Evolutionary conservation across 352 stramenopile genomes (phyloP).

Genomic region (Ophiocytium majus): DNA sequence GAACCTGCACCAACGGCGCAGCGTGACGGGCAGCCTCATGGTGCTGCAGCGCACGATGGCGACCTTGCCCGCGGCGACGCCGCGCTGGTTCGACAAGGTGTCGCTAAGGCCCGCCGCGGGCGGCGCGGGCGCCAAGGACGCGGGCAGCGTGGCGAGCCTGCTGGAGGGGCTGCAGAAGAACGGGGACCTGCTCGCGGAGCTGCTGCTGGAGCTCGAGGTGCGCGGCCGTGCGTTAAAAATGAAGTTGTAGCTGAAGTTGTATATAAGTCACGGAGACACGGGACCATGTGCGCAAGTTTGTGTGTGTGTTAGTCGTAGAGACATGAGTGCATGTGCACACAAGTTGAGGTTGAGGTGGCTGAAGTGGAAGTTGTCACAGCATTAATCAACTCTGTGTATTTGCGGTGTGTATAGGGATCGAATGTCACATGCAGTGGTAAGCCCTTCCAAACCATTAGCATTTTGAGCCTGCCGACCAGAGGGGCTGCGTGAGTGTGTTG

Average conservation of each 20-base stretch:
- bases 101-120: not conserved
- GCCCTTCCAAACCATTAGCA: no score
- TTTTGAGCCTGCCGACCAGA: no score
- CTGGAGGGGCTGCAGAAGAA: constrained; percentile 45
- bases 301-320: no score
- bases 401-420: no score
- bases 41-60: constrained; percentile 40
- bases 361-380: no score
- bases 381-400: no score
- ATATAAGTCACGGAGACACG: no score
- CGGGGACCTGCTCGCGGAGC: constrained; percentile 23
- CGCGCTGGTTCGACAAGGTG: constrained; percentile 41
- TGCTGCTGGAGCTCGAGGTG: constrained; percentile 38
- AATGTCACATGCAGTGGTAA: no score
- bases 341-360: no score
- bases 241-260: not conserved
- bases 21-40: constrained; percentile 47
- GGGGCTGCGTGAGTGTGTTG: no score
- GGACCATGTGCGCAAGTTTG: no score
- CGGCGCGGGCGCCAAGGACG: constrained; percentile 2
- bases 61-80: constrained; percentile 26
- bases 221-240: not conserved
- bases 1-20: constrained; percentile 33
- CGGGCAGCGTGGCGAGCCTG: constrained; percentile 18
- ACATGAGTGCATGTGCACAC: no score